These are phyloP conservation scores for Aspergillus spinulosporus DNA, from an alignment of 2,329 filamentous ascomycete genomes.

Conservation along the genomic window DNA sequence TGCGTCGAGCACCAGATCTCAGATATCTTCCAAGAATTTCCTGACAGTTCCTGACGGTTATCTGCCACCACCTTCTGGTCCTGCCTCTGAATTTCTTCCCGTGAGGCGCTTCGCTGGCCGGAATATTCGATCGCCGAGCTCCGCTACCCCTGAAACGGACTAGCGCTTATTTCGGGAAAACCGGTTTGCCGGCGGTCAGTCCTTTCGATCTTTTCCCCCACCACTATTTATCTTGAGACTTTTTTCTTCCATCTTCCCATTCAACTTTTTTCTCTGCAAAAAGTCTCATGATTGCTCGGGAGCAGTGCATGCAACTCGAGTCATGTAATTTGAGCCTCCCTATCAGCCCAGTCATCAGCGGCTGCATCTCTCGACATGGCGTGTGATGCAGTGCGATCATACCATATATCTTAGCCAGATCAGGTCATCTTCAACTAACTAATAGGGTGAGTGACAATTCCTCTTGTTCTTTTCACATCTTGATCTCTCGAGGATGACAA, in stretches of 20 bases:
- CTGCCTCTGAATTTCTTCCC: conserved; percentile 10
- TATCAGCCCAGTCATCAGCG: conserved; percentile 1
- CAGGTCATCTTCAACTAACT: conserved; percentile 1
- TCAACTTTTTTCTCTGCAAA: conserved; percentile 20
- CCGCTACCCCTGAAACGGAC: conserved; percentile 17
- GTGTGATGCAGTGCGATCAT: conserved; percentile 9
- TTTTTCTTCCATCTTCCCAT: conserved; percentile 21
- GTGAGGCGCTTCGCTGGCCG: conserved; percentile 14
- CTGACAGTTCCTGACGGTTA: conserved; percentile 10
- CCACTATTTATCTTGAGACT: conserved; percentile 17
- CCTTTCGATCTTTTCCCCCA: conserved; percentile 15
- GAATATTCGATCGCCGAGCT: conserved; percentile 15
- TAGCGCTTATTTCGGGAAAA: conserved; percentile 21
- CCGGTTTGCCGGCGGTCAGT: conserved; percentile 9
- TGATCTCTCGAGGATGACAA: conserved; percentile 58
- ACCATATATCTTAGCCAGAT: conserved; percentile 3
- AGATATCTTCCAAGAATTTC: background rate
- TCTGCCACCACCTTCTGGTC: conserved; percentile 8
- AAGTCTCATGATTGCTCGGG: background rate
- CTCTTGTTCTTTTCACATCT: conserved; percentile 24
- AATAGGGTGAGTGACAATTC: conserved; percentile 27
- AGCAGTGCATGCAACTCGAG: background rate
- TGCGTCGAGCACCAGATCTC: conserved; percentile 3
- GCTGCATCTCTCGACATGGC: background rate
- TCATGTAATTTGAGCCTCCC: background rate